Evolutionary conservation across 352 stramenopile species (phyloP), one percentile per base, ranked within the genome.

Genomic region (Phytophthora chlamydospora): DNA sequence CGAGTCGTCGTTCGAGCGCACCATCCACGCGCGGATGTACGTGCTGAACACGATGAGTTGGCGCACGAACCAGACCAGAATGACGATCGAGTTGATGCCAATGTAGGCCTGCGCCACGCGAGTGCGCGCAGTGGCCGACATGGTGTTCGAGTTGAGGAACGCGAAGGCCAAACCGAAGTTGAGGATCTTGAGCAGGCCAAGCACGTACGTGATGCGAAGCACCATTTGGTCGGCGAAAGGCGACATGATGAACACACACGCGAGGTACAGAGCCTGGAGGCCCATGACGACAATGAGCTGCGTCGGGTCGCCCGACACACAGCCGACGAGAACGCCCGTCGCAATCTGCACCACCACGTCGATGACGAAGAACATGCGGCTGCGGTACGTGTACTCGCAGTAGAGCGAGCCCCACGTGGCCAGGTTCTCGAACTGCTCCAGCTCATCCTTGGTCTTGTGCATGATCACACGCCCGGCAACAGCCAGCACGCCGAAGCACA

Each of bases 301-400:
- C 21, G 68, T 82, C 33, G 79, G 71, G 39, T 87, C 78, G 10
- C 68, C 59, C 13, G 82, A 76, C 41, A 89, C 72, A n/a, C 71
- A 70, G 21, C 80, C 83, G 21, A 92, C 71, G 17, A 85, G 58
- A 32, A 90, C 54, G 0, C 78, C 83, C 6, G 70, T 85, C 4
- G 70, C 48, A 55, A 89, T 78, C 59, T 92, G 81, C 10, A 89
- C 66, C 8, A 82, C 52, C 14, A 78, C 71, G 11, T 73, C 68
- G 14, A 89, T 60, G 16, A 87, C 66, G 56, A 88, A 88, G 62
- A 92, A 89, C 49, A 92, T 76, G 9, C 83, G 83, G 34, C 65
- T 77, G 17, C 62, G 69, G 62, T 89, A 89, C 31, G 63, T 75
- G 58, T 80, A 86, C 42, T 86, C 79, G 36, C 69, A 76, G 55